These are phyloP conservation scores for Plasmodium fragile DNA, from an alignment of 169 alveolate genomes.

Conservation along the genomic window DNA sequence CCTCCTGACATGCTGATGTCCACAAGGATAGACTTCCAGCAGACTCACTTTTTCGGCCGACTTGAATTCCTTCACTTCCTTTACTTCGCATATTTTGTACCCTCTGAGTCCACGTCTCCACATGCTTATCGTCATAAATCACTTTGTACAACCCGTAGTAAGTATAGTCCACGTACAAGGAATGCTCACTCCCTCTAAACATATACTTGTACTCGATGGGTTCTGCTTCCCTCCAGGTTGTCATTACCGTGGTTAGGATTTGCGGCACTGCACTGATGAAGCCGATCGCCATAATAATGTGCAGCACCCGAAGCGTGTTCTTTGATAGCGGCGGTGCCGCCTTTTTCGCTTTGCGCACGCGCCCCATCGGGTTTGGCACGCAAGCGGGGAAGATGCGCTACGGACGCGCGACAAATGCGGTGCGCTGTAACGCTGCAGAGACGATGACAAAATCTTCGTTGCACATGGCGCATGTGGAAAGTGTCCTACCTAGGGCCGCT, in stretches of 20 bases:
- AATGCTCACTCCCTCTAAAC: constrained; percentile 62
- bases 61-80: constrained; percentile 61
- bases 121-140: constrained; percentile 52
- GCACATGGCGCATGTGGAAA: not conserved
- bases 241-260: constrained; percentile 53
- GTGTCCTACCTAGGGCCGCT: not conserved
- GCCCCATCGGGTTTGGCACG: not conserved
- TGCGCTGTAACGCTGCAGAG: not conserved
- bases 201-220: constrained; percentile 58
- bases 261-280: constrained; percentile 62
- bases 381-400: not conserved
- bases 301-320: constrained; percentile 17
- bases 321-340: constrained; percentile 16
- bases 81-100: constrained; percentile 57
- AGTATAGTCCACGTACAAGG: constrained; percentile 35
- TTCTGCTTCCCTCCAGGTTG: constrained; percentile 70
- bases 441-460: not conserved
- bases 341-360: constrained; percentile 10
- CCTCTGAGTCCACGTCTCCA: constrained; percentile 65
- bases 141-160: constrained; percentile 68
- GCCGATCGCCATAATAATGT: constrained; percentile 51
- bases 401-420: not conserved
- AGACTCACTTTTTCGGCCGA: constrained; percentile 38
- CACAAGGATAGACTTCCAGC: constrained; percentile 60
- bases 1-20: constrained; percentile 66